Evolutionary conservation across 306 rosid genomes (phyloP).

Genomic region (Abrus precatorius): DNA sequence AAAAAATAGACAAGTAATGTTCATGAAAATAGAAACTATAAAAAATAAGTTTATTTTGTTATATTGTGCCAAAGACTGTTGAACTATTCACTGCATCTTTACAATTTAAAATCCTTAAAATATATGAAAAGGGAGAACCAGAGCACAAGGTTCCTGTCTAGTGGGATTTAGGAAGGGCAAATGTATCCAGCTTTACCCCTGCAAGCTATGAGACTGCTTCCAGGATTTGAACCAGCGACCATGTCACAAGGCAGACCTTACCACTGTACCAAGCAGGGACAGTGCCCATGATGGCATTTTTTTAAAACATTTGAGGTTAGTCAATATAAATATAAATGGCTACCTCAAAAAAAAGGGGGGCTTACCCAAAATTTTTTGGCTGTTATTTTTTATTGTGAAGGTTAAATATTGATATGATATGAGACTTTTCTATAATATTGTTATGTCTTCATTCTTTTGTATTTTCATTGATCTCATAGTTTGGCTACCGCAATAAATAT

Average conservation of each 20-base stretch:
- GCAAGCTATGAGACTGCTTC: background rate
- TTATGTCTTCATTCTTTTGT: constrained; percentile 2
- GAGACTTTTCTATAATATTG: constrained; percentile 1
- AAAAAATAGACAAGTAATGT: constrained; percentile 16
- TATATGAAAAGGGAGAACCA: background rate
- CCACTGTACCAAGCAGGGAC: background rate
- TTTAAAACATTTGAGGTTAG: background rate
- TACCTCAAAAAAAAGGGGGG: background rate
- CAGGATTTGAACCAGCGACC: background rate
- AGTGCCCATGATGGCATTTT: background rate
- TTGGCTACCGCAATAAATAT: background rate
- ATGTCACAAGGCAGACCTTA: background rate
- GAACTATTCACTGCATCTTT: constrained; percentile 18
- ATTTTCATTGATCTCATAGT: background rate
- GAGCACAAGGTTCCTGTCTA: background rate
- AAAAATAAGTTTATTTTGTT: background rate
- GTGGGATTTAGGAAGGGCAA: background rate
- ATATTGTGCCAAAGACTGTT: background rate
- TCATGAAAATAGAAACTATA: constrained; percentile 1
- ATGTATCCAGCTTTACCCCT: background rate
- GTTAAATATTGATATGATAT: background rate
- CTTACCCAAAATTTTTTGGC: background rate
- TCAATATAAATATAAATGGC: background rate
- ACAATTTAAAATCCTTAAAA: constrained; percentile 29
- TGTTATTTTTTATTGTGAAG: background rate